phyloP scores from a whole-genome alignment of 257 asterid genomes.

The Solanum clarkiae region DNA sequence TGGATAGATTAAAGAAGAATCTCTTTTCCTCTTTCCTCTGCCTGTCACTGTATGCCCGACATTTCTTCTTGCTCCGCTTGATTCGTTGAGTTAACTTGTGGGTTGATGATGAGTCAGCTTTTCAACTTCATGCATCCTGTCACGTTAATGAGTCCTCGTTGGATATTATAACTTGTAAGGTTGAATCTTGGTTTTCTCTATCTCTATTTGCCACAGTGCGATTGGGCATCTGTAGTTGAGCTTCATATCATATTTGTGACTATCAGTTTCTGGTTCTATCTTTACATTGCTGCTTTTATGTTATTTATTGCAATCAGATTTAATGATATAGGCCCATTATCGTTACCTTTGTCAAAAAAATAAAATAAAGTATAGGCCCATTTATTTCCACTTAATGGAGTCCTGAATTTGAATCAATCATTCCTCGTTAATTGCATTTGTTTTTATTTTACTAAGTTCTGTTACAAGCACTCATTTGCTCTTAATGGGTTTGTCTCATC shows the following conservation, averaged over 20 bases:
- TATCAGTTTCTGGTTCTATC: background rate
- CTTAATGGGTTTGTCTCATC: background rate
- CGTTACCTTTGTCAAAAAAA: too few relatives aligned
- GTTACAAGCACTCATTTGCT: background rate
- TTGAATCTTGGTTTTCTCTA: background rate
- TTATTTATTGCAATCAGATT: background rate
- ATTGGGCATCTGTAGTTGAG: background rate
- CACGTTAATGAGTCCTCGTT: background rate
- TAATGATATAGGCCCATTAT: background rate
- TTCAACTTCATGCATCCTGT: background rate
- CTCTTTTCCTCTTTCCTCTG: background rate
- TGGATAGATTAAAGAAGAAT: background rate
- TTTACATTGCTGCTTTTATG: background rate
- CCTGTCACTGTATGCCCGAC: background rate
- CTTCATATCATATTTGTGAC: background rate
- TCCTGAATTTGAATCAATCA: background rate
- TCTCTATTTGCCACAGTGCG: background rate
- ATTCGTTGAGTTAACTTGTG: background rate
- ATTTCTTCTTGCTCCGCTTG: background rate
- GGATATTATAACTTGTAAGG: background rate
- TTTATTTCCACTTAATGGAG: background rate
- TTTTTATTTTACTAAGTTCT: background rate
- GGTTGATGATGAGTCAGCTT: background rate
- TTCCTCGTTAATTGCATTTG: background rate
- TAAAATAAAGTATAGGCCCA: too few relatives aligned